phyloP scores from a whole-genome alignment of 352 stramenopile species.

The Phytopythium kandeliae region DNA sequence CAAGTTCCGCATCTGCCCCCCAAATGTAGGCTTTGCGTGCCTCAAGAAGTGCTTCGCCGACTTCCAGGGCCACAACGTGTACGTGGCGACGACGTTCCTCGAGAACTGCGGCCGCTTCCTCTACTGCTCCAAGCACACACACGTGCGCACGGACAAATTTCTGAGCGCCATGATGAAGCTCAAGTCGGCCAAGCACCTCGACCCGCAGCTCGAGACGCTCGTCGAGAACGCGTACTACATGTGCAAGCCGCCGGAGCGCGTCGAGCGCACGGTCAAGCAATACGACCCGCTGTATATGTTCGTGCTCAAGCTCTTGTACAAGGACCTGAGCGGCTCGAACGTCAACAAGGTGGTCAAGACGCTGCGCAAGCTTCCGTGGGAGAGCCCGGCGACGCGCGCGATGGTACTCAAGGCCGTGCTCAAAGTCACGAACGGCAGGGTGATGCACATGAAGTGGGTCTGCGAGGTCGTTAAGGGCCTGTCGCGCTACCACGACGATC shows the following conservation, averaged over 20 bases:
- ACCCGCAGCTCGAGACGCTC: conserved; percentile 82
- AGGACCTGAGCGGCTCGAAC: conserved; percentile 72
- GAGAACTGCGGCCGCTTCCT: conserved; percentile 96
- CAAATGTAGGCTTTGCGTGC: conserved; percentile 92
- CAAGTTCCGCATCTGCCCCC: conserved; percentile 95
- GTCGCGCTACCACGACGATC: conserved; percentile 85
- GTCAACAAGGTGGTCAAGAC: conserved; percentile 92
- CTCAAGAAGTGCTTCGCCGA: conserved; percentile 93
- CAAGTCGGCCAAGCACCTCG: conserved; percentile 91
- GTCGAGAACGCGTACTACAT: conserved; percentile 93
- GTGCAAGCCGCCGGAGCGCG: conserved; percentile 86
- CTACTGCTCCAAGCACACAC: conserved; percentile 93
- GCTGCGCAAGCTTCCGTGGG: conserved; percentile 92
- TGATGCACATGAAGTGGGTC: conserved; percentile 84
- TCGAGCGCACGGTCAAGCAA: conserved; percentile 65
- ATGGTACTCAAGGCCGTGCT: conserved; percentile 90
- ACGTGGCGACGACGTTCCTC: conserved; percentile 95
- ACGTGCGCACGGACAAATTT: conserved; percentile 84
- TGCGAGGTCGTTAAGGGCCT: conserved; percentile 87
- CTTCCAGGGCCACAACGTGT: conserved; percentile 95
- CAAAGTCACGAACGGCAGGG: conserved; percentile 89
- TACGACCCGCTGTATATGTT: conserved; percentile 93
- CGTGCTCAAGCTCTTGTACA: conserved; percentile 82
- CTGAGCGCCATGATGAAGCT: conserved; percentile 95
- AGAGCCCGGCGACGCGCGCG: conserved; percentile 37